Evolutionary conservation across 2,329 filamentous ascomycete species (phyloP).

Genomic region (Phoma sp.): DNA sequence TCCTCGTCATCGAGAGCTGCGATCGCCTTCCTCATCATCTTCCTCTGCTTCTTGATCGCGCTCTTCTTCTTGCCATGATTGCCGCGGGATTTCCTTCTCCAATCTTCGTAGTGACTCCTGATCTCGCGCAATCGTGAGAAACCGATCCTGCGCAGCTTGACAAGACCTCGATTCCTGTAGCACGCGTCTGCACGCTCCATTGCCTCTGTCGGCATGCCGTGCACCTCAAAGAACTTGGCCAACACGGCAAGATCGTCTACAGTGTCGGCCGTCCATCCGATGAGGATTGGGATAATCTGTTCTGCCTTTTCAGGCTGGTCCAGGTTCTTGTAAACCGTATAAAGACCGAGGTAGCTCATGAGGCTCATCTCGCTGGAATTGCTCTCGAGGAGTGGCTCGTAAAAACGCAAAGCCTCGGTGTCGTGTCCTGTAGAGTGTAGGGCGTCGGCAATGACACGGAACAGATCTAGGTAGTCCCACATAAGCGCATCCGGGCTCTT

Average conservation of each 20-base stretch:
- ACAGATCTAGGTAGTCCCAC: constrained; percentile 77
- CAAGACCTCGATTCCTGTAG: constrained; percentile 65
- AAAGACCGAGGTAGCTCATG: constrained; percentile 46
- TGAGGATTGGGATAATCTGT: constrained; percentile 75
- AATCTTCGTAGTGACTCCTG: constrained; percentile 32
- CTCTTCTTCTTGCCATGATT: constrained; percentile 37
- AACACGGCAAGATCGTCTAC: constrained; percentile 80
- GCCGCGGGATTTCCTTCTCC: constrained; percentile 36
- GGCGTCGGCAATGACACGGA: constrained; percentile 71
- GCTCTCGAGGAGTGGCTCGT: constrained; percentile 53
- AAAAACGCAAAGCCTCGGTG: constrained; percentile 65
- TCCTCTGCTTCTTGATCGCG: constrained; percentile 34
- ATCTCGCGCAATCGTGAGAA: constrained; percentile 41
- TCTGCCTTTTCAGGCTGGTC: constrained; percentile 73
- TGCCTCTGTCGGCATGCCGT: constrained; percentile 66
- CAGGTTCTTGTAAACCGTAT: constrained; percentile 70
- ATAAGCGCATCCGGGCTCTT: constrained; percentile 58
- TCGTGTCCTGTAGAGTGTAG: constrained; percentile 60
- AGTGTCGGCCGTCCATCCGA: constrained; percentile 73
- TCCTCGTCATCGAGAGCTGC: constrained; percentile 25
- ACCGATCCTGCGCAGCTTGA: constrained; percentile 53
- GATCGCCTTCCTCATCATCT: constrained; percentile 34
- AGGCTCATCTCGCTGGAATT: constrained; percentile 34
- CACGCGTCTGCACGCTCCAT: constrained; percentile 66
- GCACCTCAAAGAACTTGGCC: constrained; percentile 79